These are phyloP conservation scores for Entelexis paramagnoliae DNA, from an alignment of 1,139 yeast species.

Conservation along the genomic window DNA sequence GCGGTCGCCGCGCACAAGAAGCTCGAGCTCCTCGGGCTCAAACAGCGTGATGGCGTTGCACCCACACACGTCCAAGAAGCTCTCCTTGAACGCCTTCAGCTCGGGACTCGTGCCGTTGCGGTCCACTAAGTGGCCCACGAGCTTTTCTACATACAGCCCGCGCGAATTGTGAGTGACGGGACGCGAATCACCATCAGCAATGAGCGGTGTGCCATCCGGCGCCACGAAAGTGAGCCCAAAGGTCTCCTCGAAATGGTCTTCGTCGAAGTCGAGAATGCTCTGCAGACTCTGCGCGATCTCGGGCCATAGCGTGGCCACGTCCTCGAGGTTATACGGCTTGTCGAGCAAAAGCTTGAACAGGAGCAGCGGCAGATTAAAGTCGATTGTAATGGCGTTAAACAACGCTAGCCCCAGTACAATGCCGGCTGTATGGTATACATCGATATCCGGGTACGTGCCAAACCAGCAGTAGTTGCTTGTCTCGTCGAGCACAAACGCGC, in stretches of 20 bases:
- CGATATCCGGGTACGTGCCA: conserved; percentile 36
- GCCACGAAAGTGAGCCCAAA: conserved; percentile 43
- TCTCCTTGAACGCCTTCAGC: conserved; percentile 43
- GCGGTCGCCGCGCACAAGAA: conserved; percentile 68
- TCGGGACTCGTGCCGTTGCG: conserved; percentile 41
- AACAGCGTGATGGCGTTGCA: conserved; percentile 73
- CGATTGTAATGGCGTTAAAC: conserved; percentile 79
- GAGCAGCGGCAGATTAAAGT: conserved; percentile 63
- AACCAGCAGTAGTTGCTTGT: conserved; percentile 76
- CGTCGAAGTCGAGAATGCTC: conserved; percentile 43
- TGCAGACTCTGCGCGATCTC: conserved; percentile 49
- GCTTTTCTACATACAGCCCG: conserved; percentile 48
- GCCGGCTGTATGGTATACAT: conserved; percentile 66
- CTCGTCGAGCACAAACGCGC: conserved; percentile 41
- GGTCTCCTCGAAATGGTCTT: conserved; percentile 39
- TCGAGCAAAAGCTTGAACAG: conserved; percentile 65
- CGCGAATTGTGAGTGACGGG: conserved; percentile 50
- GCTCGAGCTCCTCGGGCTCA: conserved; percentile 68
- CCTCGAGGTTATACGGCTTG: conserved; percentile 47
- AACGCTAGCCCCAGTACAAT: conserved; percentile 82
- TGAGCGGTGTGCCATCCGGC: conserved; percentile 36
- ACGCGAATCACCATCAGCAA: conserved; percentile 45
- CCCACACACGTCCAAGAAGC: conserved; percentile 66
- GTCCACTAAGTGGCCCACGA: conserved; percentile 50
- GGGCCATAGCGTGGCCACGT: conserved; percentile 60